These are phyloP conservation scores for Suillus cothurnatus DNA, from an alignment of 768 basidiomycete species.

Conservation along the genomic window DNA sequence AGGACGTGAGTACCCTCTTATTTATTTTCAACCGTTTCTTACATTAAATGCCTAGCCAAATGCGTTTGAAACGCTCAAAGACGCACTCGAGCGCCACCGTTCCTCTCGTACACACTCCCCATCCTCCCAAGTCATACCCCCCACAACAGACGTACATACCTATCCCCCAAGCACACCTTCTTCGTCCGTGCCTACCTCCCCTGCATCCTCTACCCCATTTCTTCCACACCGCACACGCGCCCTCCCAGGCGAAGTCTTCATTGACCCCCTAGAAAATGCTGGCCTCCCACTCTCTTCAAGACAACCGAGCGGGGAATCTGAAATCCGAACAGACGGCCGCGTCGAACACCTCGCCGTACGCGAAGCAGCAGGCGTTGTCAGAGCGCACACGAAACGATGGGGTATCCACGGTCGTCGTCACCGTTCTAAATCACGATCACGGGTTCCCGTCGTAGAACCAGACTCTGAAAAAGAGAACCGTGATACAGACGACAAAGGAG, in stretches of 20 bases:
- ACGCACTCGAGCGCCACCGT: conserved; percentile 54
- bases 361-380: conserved; percentile 46
- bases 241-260: conserved; percentile 56
- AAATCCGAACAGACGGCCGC: conserved; percentile 13
- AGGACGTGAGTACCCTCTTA: conserved; percentile 37
- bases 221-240: conserved; percentile 33
- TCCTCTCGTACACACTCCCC: conserved; percentile 22
- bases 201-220: conserved; percentile 19
- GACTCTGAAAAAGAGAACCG: neutral
- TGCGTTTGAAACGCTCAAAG: conserved; percentile 38
- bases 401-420: conserved; percentile 18
- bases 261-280: conserved; percentile 63
- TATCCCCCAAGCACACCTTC: conserved; percentile 12
- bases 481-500: conserved; percentile 12
- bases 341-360: conserved; percentile 32
- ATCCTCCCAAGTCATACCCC: neutral
- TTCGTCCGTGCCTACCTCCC: conserved; percentile 14
- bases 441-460: conserved; percentile 5
- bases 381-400: conserved; percentile 42
- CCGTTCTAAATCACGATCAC: conserved; percentile 11
- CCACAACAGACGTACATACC: conserved; percentile 8
- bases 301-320: conserved; percentile 12
- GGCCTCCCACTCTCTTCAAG: conserved; percentile 51
- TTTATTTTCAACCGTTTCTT: neutral
- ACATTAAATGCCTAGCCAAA: conserved; percentile 36